phyloP scores from a whole-genome alignment of 495 filamentous ascomycete genomes.

The Penicillium mononematosum region DNA sequence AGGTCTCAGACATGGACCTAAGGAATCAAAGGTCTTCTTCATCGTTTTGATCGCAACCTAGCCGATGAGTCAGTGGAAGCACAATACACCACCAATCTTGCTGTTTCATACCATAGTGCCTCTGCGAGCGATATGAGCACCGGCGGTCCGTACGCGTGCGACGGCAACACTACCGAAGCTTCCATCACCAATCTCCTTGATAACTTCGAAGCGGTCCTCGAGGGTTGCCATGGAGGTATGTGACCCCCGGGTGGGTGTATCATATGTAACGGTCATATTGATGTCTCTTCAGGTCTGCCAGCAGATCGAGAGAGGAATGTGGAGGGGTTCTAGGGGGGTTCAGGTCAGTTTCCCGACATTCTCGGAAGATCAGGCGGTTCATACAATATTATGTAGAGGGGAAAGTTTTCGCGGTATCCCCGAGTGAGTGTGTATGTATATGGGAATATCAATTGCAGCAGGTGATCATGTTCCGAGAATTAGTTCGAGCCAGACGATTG shows the following conservation, averaged over 20 bases:
- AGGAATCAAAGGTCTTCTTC: slow-evolving; percentile 98
- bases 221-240: slow-evolving; percentile 54
- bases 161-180: slow-evolving; percentile 96
- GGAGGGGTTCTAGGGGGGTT: slow-evolving; percentile 18
- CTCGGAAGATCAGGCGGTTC: slow-evolving; percentile 4
- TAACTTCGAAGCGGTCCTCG: slow-evolving; percentile 89
- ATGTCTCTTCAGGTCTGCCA: slow-evolving; percentile 43
- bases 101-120: slow-evolving; percentile 75
- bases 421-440: slow-evolving; percentile 12
- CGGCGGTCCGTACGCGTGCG: slow-evolving; percentile 84
- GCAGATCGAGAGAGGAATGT: slow-evolving; percentile 37
- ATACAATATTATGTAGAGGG: slow-evolving; percentile 26
- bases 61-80: slow-evolving; percentile 26
- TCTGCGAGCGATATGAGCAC: slow-evolving; percentile 81
- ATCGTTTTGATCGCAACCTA: slow-evolving; percentile 99
- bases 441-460: slow-evolving; percentile 23
- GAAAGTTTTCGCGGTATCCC: slow-evolving; percentile 12
- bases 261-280: slow-evolving; percentile 69
- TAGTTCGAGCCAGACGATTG: slow-evolving; percentile 7
- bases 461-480: slow-evolving; percentile 24
- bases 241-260: slow-evolving; percentile 57
- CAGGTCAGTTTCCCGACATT: slow-evolving; percentile 19
- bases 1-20: slow-evolving; percentile 86
- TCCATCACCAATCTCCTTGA: slow-evolving; percentile 98
- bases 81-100: background rate